Percentiles rank a stretch among this genome's conserved stretches.
phyloP scores from a whole-genome alignment of 352 stramenopile species.

The Phytophthora macrochlamydospora region DNA sequence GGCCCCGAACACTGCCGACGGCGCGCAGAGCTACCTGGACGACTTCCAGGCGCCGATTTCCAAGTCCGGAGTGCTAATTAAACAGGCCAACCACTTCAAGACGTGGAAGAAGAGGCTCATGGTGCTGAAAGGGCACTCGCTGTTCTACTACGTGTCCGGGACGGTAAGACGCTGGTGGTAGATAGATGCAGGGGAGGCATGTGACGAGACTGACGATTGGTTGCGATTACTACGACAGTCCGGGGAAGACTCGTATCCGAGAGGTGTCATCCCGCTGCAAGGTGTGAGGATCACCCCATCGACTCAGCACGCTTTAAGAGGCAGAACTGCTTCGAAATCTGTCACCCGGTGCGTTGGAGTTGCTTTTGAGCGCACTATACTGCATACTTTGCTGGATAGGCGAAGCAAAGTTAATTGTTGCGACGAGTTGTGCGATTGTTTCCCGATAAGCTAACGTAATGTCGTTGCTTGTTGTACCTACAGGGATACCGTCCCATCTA shows the following conservation, averaged over 20 bases:
- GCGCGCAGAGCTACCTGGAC: conserved; percentile 58
- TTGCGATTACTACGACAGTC: conserved; percentile 42
- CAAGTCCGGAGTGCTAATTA: conserved; percentile 87
- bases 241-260: conserved; percentile 84
- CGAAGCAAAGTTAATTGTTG: background rate
- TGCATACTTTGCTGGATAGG: background rate
- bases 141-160: conserved; percentile 90
- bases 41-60: conserved; percentile 85
- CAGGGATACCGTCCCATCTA: conserved; percentile 84
- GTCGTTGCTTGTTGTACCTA: conserved; percentile 1
- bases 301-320: conserved; percentile 83
- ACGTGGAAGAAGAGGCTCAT: conserved; percentile 91
- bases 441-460: conserved; percentile 5
- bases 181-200: background rate
- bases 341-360: conserved; percentile 61
- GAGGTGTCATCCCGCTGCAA: conserved; percentile 77
- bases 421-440: background rate
- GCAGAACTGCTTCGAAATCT: conserved; percentile 89
- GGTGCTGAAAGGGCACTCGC: conserved; percentile 86
- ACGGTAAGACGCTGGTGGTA: conserved; percentile 44
- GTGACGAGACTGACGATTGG: conserved; percentile 4
- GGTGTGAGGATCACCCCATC: conserved; percentile 82
- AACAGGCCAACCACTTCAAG: conserved; percentile 89
- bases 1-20: conserved; percentile 20
- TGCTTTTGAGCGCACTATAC: background rate